These are phyloP conservation scores for Diutina ranongensis DNA, from an alignment of 1,139 yeast species.

Conservation along the genomic window DNA sequence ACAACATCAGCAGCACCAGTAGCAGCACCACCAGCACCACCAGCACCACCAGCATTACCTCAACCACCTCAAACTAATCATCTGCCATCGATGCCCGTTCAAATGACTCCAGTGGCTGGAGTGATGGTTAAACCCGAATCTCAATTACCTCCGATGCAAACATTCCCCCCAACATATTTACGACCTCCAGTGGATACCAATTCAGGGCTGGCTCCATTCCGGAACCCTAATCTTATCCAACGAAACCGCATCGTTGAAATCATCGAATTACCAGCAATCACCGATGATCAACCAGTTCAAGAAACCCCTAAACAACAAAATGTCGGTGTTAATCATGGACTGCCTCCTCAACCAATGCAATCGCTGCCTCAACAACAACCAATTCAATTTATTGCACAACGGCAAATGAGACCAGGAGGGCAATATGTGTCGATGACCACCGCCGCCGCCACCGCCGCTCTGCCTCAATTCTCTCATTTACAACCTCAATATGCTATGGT, in stretches of 20 bases:
- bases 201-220: background rate
- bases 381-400: background rate
- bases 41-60: background rate
- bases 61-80: background rate
- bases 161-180: background rate
- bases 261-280: background rate
- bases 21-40: background rate
- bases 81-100: background rate
- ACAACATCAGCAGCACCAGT: background rate
- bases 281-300: background rate
- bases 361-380: constrained; percentile 1
- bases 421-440: no score
- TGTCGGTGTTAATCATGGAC: background rate
- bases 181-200: background rate
- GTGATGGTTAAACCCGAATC: no score
- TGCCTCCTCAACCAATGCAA: constrained; percentile 3
- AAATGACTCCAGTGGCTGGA: background rate
- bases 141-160: background rate
- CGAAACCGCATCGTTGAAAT: constrained; percentile 3
- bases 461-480: constrained; percentile 8
- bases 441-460: no score
- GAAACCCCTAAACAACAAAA: background rate
- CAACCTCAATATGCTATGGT: constrained; percentile 7
- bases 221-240: constrained; percentile 2
- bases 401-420: background rate